Evolutionary conservation across 495 filamentous ascomycete genomes (phyloP), one percentile per base, ranked within the genome.

Genomic region (Penicillium diatomitis): DNA sequence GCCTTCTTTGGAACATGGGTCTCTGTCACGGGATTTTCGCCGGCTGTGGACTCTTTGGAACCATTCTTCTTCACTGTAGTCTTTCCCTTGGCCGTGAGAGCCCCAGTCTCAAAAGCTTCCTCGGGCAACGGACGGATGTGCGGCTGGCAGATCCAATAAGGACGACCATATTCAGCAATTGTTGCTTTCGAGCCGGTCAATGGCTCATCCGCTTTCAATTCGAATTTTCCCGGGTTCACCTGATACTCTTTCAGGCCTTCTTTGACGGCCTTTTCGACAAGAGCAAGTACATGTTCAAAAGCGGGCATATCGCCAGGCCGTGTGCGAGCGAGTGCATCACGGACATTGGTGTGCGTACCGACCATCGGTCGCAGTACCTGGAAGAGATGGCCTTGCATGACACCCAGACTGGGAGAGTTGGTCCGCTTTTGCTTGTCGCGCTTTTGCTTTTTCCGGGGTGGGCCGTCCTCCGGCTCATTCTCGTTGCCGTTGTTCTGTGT

Each of bases 101-200:
- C 82, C 3, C 92, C 92, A 56, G 84, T 88, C 55, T 81, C 81
- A 48, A 91, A 51, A 11, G 92, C 92, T 68, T 97, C 91, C 57
- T 87, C 87, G 0, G 92, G 92, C 57, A 95, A 57, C 35, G 90
- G 90, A 32, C 92, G 73, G 2, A 96, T 75, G 55, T 96, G 87
- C 3, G 92, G 88, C 68, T 99, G 92, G 39, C 87, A 91, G 4
- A 96, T 72, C 87, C 90, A 99, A 77, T 82, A 96, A 3, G 92
- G 92, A 45, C 87, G 66, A 58, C 79, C 80, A 58, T 86, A 90
- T 43, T 78, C 71, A 48, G 73, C 78, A 31, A 90, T 83, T 2
- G 83, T 79, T 31, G 76, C 77, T 29, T 81, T 75, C 7, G 86
- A 90, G 48, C 81, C 69, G 12, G 63, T 70, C n/a, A 68, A 58